Percentiles rank a stretch among this genome's conserved stretches.
Conservation (phyloP, 1,284 basidiomycete genomes). For the Malassezia caprae region DNA sequence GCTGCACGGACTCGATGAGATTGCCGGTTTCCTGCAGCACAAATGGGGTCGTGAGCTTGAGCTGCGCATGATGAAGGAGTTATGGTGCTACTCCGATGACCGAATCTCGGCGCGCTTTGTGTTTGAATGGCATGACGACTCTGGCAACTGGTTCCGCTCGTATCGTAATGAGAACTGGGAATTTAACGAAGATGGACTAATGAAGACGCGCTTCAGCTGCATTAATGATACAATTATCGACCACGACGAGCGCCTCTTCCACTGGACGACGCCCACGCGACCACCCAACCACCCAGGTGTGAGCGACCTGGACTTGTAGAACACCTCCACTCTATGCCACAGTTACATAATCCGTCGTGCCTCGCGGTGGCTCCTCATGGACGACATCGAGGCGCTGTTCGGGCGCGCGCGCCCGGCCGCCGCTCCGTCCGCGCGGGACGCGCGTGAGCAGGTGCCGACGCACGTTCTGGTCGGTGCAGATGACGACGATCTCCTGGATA, state of each 20-base stretch:
- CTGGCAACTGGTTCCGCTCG: not conserved
- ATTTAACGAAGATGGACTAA: not conserved
- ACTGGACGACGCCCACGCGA: not conserved
- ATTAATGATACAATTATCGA: not conserved
- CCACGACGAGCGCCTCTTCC: not conserved
- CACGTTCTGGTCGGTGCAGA: constrained; percentile 41
- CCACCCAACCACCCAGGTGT: not conserved
- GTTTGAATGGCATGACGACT: not conserved
- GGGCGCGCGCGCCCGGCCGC: not conserved
- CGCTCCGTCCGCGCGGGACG: not conserved
- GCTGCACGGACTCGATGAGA: not conserved
- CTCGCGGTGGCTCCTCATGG: constrained; percentile 3
- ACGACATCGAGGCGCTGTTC: constrained; percentile 19
- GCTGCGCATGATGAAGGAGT: not conserved
- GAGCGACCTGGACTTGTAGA: not conserved
- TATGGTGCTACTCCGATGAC: not conserved
- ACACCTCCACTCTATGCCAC: not conserved
- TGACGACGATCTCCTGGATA: constrained; percentile 36
- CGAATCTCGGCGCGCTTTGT: not conserved
- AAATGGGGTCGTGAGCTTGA: not conserved
- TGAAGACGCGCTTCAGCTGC: not conserved
- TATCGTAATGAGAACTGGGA: not conserved
- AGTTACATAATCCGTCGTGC: constrained; percentile 1
- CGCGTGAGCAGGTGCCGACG: constrained; percentile 1
- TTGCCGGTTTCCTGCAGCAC: not conserved